Conservation (phyloP, 1,139 yeast genomes). For the Pichia sp. region DNA sequence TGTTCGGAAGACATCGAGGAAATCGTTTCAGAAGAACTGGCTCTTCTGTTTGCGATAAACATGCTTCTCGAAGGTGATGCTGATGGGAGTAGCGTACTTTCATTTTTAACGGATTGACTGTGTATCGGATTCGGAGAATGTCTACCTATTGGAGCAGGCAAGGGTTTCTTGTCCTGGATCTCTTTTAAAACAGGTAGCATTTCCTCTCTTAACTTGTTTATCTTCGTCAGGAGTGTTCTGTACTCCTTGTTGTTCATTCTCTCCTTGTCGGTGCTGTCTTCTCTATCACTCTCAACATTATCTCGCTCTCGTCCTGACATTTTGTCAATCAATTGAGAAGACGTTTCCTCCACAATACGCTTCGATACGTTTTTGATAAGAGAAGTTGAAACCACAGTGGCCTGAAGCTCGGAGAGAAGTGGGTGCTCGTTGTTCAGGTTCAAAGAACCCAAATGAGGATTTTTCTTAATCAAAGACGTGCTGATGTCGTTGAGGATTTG, state of each 20-base stretch:
- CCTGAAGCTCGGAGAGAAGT: conserved; percentile 23
- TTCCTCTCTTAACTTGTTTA: conserved; percentile 47
- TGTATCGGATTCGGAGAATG: neutral
- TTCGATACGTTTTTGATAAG: conserved; percentile 24
- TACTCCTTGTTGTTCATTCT: conserved; percentile 29
- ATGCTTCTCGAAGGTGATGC: conserved; percentile 4
- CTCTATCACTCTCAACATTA: neutral
- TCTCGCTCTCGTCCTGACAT: conserved; percentile 1
- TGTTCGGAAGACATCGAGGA: neutral
- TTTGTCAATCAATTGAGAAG: conserved; percentile 13
- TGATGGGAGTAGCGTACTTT: neutral
- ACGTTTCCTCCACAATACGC: conserved; percentile 12
- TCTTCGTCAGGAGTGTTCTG: conserved; percentile 44
- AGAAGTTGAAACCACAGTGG: conserved; percentile 24
- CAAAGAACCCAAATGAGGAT: conserved; percentile 17
- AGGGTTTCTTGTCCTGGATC: conserved; percentile 51
- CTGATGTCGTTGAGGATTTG: conserved; percentile 46
- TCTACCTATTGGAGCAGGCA: conserved; percentile 43
- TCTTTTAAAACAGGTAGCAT: conserved; percentile 49
- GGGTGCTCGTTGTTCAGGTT: conserved; percentile 21
- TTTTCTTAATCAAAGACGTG: conserved; percentile 40
- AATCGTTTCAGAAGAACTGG: conserved; percentile 1
- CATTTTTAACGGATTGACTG: neutral
- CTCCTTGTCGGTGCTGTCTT: neutral
- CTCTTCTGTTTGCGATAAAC: conserved; percentile 2